Percentiles rank a stretch among this genome's conserved stretches.
Evolutionary conservation across 108 stramenopile genomes (phyloP).

Genomic region (Pinguiococcus pyrenoidosus): DNA sequence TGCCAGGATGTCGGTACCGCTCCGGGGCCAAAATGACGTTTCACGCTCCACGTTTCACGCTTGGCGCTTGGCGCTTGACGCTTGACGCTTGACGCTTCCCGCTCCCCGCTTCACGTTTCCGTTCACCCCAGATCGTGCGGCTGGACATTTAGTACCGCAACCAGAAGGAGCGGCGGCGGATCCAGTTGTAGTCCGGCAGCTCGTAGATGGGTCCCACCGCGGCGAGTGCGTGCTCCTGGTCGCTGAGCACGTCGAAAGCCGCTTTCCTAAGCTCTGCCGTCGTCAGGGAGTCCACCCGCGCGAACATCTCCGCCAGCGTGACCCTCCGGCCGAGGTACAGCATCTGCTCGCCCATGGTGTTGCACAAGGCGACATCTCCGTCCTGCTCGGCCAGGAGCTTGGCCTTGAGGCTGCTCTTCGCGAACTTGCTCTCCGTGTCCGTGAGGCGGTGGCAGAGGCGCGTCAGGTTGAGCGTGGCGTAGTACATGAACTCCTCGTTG

Average conservation of each 20-base stretch:
- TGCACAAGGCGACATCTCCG: conserved; percentile 72
- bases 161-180: conserved; percentile 52
- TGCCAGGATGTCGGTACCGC: too few relatives aligned
- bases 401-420: too few relatives aligned
- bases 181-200: conserved; percentile 75
- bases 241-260: conserved; percentile 54
- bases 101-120: too few relatives aligned
- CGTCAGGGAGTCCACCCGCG: conserved; percentile 80
- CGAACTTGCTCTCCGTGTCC: too few relatives aligned
- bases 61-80: too few relatives aligned
- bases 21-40: too few relatives aligned
- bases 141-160: conserved; percentile 35
- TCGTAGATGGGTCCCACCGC: conserved; percentile 94
- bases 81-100: too few relatives aligned
- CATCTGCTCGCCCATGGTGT: conserved; percentile 64
- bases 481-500: conserved; percentile 66
- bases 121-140: too few relatives aligned
- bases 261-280: conserved; percentile 62
- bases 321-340: conserved; percentile 90
- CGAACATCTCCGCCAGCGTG: conserved; percentile 88
- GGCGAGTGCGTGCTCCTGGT: conserved; percentile 93
- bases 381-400: conserved; percentile 52
- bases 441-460: too few relatives aligned
- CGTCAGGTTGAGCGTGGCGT: conserved; percentile 62
- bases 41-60: too few relatives aligned